phyloP scores from a whole-genome alignment of 495 filamentous ascomycete species.

The Talaromyces borbonicus region DNA sequence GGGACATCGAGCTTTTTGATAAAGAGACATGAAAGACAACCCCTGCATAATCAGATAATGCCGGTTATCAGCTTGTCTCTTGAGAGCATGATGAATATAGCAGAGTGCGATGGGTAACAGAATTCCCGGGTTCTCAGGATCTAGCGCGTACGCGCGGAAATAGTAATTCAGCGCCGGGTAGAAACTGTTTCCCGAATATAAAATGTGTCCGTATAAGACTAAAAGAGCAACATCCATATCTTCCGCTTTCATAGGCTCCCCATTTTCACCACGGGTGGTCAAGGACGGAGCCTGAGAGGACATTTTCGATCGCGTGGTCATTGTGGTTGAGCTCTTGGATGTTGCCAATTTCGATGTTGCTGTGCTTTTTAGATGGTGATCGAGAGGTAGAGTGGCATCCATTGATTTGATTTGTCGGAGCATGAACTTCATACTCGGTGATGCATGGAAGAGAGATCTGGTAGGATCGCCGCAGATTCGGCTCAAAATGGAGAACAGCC shows the following conservation, averaged over 20 bases:
- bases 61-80: slow-evolving; percentile 79
- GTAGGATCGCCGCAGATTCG: slow-evolving; percentile 46
- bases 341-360: slow-evolving; percentile 6
- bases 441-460: slow-evolving; percentile 43
- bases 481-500: slow-evolving; percentile 64
- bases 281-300: slow-evolving; percentile 39
- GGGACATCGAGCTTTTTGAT: slow-evolving; percentile 46
- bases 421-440: slow-evolving; percentile 73
- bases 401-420: slow-evolving; percentile 84
- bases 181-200: slow-evolving; percentile 70
- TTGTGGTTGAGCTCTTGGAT: neutral
- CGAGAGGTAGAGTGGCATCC: slow-evolving; percentile 49
- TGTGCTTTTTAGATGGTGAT: slow-evolving; percentile 12
- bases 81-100: slow-evolving; percentile 78
- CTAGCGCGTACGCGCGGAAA: slow-evolving; percentile 70
- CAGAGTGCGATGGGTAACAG: slow-evolving; percentile 59
- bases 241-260: slow-evolving; percentile 35
- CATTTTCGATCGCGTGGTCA: slow-evolving; percentile 12
- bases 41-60: slow-evolving; percentile 81
- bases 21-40: slow-evolving; percentile 67
- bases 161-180: slow-evolving; percentile 83
- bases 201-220: slow-evolving; percentile 79
- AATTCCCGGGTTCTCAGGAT: slow-evolving; percentile 64
- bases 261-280: slow-evolving; percentile 39
- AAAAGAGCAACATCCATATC: slow-evolving; percentile 66